These are phyloP conservation scores for Rhodotorula glutinis DNA, from an alignment of 1,284 basidiomycete species.

Conservation along the genomic window DNA sequence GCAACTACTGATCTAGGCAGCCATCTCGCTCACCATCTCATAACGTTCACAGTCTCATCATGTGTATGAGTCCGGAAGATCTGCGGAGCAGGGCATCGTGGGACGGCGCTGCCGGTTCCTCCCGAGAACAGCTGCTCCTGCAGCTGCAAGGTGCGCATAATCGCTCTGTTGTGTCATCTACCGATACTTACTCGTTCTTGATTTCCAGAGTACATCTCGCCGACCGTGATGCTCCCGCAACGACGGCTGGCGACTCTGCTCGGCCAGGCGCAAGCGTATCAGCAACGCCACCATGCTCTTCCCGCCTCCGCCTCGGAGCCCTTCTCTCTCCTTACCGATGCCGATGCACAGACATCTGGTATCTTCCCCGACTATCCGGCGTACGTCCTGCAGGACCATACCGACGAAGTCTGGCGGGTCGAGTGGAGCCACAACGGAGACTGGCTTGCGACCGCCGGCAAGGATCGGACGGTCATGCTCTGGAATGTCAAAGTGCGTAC, in stretches of 20 bases:
- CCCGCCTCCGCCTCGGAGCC: conserved; percentile 71
- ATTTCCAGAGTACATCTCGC: conserved; percentile 72
- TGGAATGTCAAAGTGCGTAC: conserved; percentile 75
- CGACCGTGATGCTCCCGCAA: conserved; percentile 86
- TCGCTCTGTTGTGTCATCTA: neutral
- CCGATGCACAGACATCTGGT: conserved; percentile 59
- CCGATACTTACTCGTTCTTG: neutral
- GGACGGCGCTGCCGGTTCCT: conserved; percentile 80
- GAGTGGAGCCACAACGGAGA: conserved; percentile 89
- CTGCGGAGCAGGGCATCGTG: conserved; percentile 75
- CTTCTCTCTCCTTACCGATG: conserved; percentile 82
- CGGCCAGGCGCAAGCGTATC: conserved; percentile 77
- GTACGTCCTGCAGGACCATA: conserved; percentile 76
- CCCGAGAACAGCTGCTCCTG: conserved; percentile 70
- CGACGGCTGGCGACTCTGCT: conserved; percentile 79
- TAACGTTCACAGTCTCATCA: conserved; percentile 65
- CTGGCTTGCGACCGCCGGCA: conserved; percentile 81
- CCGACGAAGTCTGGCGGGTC: conserved; percentile 91
- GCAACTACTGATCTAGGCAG: neutral
- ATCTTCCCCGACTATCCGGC: conserved; percentile 82
- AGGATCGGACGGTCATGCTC: conserved; percentile 80
- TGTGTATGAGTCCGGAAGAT: conserved; percentile 82
- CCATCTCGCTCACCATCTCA: conserved; percentile 2
- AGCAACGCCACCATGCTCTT: conserved; percentile 58
- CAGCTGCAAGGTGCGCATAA: conserved; percentile 68